Evolutionary conservation across 148 eudicot species (phyloP), one percentile per base, ranked within the genome.

Genomic region (Camellia granthamiana): DNA sequence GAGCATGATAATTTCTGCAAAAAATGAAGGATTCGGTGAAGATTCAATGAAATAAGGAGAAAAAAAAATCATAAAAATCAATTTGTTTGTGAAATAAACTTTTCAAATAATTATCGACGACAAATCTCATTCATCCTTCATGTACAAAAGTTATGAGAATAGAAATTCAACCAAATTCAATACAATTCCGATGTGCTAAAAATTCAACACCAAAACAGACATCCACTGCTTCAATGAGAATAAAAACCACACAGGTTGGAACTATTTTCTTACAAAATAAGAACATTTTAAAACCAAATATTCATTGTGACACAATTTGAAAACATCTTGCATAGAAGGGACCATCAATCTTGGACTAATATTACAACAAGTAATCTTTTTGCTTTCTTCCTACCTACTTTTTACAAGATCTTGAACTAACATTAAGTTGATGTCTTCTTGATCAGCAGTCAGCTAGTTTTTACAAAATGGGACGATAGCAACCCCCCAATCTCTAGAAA

Each of bases 391-490:
- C 72, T 69, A 44, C 72, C 19, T 7, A 63, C 74, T 47, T 47
- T 60, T 21, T 55, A 74, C 64, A 74, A 55, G 77, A 60, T 59
- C 38, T 15, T 75, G 38, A 42, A 75, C 52, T 16, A 65, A 49
- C 49, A 66, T 30, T 38, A 42, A 52, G 41, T 38, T 52, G 21
- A 52, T 38, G 38, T 30, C 38, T 30, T 19, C 55, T 38, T 43
- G 42, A 77, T 54, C 66, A 21, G 58, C 44, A 59, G 58, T 79
- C 61, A 72, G 68, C 8, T 41, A 15, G 84, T 58, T 69, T 78
- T 82, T 68, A 78, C 80, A 30, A 82, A 82, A 59, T 78, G 84
- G n/a, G 13, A 5, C 7, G 84, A 65, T 9, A 82, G 69, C 81
- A 82, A 58, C 74, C 58, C 78, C 13, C 78, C 81, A 44, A 82